Evolutionary conservation across 2,329 filamentous ascomycete species (phyloP).

Genomic region (Xylariaceae sp.): DNA sequence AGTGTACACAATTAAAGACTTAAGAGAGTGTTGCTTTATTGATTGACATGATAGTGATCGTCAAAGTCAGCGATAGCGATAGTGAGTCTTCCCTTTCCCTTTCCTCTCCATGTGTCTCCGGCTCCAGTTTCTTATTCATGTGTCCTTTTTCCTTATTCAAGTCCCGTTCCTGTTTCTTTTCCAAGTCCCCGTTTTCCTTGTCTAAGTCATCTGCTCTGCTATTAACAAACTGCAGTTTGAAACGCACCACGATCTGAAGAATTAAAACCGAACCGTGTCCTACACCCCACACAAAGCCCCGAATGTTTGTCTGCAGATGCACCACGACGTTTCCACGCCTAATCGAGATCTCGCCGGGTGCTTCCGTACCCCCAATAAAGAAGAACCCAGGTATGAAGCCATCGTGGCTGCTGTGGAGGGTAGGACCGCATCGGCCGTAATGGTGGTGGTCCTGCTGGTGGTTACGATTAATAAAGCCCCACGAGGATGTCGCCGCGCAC

Average conservation of each 20-base stretch:
- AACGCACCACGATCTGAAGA: conserved; percentile 24
- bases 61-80: conserved; percentile 27
- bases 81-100: conserved; percentile 19
- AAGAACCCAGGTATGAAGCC: conserved; percentile 21
- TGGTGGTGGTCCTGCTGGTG: conserved; percentile 19
- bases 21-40: conserved; percentile 27
- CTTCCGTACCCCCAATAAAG: conserved; percentile 20
- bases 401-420: neutral
- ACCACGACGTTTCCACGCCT: conserved; percentile 12
- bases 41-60: conserved; percentile 28
- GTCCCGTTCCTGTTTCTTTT: conserved; percentile 1
- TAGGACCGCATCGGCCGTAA: too few relatives aligned
- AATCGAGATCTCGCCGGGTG: conserved; percentile 10
- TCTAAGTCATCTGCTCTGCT: conserved; percentile 8
- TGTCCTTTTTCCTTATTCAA: neutral
- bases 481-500: conserved; percentile 66
- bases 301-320: conserved; percentile 17
- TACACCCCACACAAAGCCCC: conserved; percentile 23
- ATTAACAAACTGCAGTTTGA: conserved; percentile 21
- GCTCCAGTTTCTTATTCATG: neutral
- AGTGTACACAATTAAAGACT: too few relatives aligned
- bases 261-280: conserved; percentile 21
- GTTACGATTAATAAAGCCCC: conserved; percentile 55
- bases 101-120: conserved; percentile 2
- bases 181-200: conserved; percentile 7